These are phyloP conservation scores for Saitozyma sp. DNA, from an alignment of 768 basidiomycete species.

Conservation along the genomic window DNA sequence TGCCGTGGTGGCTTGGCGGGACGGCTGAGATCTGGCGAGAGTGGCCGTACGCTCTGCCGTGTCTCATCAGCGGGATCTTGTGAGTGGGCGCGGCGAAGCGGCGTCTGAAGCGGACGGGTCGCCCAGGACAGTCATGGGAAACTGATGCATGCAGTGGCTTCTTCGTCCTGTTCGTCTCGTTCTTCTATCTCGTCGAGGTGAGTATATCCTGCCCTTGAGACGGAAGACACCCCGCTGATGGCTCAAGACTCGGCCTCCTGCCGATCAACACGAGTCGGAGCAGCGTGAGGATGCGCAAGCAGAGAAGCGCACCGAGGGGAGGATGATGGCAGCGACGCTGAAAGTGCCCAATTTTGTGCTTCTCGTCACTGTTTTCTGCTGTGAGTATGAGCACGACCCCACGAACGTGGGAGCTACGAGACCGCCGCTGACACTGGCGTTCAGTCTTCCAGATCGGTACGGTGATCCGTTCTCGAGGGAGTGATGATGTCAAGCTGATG, in stretches of 20 bases:
- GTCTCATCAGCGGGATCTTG: slow-evolving; percentile 20
- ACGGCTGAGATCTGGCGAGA: slow-evolving; percentile 16
- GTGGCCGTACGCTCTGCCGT: slow-evolving; percentile 40
- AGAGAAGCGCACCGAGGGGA: too few species aligned
- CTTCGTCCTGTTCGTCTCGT: slow-evolving; percentile 7
- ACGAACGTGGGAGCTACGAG: too few species aligned
- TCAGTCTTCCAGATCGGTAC: slow-evolving; percentile 3
- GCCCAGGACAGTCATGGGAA: not conserved
- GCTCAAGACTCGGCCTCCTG: too few species aligned
- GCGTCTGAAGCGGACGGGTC: too few species aligned
- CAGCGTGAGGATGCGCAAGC: too few species aligned
- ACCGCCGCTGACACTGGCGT: too few species aligned
- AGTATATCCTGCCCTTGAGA: not conserved
- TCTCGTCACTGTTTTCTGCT: slow-evolving; percentile 20
- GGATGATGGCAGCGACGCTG: slow-evolving; percentile 12
- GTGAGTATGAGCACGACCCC: not conserved
- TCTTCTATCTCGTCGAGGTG: slow-evolving; percentile 14
- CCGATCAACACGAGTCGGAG: too few species aligned
- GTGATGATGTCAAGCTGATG: not conserved
- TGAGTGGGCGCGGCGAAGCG: not conserved
- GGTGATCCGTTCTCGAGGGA: not conserved
- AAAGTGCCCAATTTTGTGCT: slow-evolving; percentile 25
- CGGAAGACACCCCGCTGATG: too few species aligned
- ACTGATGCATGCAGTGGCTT: not conserved
- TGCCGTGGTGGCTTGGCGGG: slow-evolving; percentile 36